phyloP scores from a whole-genome alignment of 2,329 filamentous ascomycete genomes.

The Grosmannia penicillata region DNA sequence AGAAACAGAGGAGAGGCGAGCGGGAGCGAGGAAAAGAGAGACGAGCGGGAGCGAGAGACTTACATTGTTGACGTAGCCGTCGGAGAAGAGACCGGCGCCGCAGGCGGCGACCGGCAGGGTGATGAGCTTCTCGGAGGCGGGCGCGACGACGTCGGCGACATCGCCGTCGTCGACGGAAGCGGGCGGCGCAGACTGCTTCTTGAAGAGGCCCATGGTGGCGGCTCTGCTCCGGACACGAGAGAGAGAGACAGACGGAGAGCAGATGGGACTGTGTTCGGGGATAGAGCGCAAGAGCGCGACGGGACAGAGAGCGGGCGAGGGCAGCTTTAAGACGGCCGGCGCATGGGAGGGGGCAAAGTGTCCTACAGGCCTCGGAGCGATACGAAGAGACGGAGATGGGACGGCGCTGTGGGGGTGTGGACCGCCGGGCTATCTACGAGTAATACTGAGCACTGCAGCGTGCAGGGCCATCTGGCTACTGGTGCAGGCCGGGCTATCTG shows the following conservation, averaged over 20 bases:
- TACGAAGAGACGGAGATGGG: too few relatives aligned
- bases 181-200: background rate
- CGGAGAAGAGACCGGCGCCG: slow-evolving; percentile 78
- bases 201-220: slow-evolving; percentile 4
- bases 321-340: background rate
- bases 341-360: too few relatives aligned
- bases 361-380: too few relatives aligned
- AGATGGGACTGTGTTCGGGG: too few relatives aligned
- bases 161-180: background rate
- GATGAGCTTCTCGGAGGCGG: slow-evolving; percentile 2
- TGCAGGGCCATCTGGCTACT: too few relatives aligned
- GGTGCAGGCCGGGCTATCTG: too few relatives aligned
- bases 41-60: background rate
- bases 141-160: background rate
- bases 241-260: too few relatives aligned
- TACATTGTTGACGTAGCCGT: slow-evolving; percentile 84
- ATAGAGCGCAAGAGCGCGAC: background rate
- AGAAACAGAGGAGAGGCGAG: too few relatives aligned
- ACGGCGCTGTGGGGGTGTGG: too few relatives aligned
- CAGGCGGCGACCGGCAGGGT: slow-evolving; percentile 66
- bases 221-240: too few relatives aligned
- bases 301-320: background rate
- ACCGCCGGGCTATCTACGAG: too few relatives aligned
- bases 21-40: background rate
- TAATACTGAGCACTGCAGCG: too few relatives aligned